Base-by-base conservation (phyloP, 1,139 yeast genomes). In the Pichia sp. region DNA sequence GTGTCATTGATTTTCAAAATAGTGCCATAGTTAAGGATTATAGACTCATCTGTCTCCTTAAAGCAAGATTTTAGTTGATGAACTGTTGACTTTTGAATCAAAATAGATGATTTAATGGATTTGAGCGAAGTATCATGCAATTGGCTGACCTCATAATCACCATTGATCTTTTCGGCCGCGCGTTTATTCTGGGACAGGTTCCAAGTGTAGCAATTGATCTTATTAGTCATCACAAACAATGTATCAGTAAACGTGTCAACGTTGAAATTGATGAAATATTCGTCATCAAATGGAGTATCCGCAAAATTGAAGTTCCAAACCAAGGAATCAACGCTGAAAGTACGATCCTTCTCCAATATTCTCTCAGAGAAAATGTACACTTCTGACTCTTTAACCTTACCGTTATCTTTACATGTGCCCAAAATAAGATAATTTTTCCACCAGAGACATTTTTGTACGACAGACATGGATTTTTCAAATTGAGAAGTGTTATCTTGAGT, bases 201-300 rank as follows among this genome's bases (percentile, higher is more conserved):
- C 60, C 60, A 56, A 5, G 59, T 50, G 37, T 58, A 58, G 32
- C 55, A 50, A 35, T 56, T 57, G 15, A 57, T 34, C 14, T 40
- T 39, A 35, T 54, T 52, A 4, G 60, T 53, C n/a, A 56, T 38
- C 1, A 56, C 59, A 10, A 57, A 31, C n/a, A 58, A 34, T 32
- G 50, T 52, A 37, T 55, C 54, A 14, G 39, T 43, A 31, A 37
- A 39, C 1, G 45, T 16, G 36, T 58, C 60, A 10, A 56, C 24
- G 30, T 56, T 54, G 34, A 56, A 44, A 30, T 40, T 37, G 10
- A 55, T 25, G 25, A 55, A 54, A 30, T 44, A 39, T 36, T 57
- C 62, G 14, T 53, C 48, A 13, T 53, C 49, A 19, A 38, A 30
- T 22, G 42, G 37, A 2, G 56, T 44, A n/a, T 50, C 54, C n/a